phyloP scores from a whole-genome alignment of 164 flowering plant genomes.

The Chimonanthus salicifolius region DNA sequence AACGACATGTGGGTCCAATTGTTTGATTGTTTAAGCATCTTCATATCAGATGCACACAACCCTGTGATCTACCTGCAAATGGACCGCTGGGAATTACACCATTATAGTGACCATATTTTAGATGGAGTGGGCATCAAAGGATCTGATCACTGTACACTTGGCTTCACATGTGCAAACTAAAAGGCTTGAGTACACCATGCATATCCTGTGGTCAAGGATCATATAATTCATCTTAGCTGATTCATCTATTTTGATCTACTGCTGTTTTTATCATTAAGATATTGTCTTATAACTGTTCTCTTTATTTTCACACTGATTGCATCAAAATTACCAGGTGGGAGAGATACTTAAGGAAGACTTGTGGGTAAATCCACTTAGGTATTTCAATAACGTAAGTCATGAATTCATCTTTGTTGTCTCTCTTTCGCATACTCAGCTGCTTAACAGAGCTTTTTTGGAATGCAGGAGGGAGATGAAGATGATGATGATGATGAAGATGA shows the following conservation, averaged over 20 bases:
- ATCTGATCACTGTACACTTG: too few relatives aligned
- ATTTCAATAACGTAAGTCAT: constrained; percentile 65
- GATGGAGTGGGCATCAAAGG: too few relatives aligned
- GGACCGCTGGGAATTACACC: neutral
- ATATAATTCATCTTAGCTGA: too few relatives aligned
- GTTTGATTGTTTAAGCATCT: neutral
- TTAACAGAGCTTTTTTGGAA: neutral
- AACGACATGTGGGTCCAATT: neutral
- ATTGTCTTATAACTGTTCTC: neutral
- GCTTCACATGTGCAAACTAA: neutral
- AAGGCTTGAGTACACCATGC: neutral
- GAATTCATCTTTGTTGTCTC: neutral
- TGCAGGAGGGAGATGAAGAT: constrained; percentile 71
- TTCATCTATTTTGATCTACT: neutral
- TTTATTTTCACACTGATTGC: neutral
- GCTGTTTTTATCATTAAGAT: too few relatives aligned
- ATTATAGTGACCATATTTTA: neutral
- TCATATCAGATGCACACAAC: too few relatives aligned
- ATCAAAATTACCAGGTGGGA: constrained; percentile 46
- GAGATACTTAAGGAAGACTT: constrained; percentile 81
- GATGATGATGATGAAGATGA: constrained; percentile 43
- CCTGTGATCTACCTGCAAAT: neutral
- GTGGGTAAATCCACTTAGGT: constrained; percentile 85
- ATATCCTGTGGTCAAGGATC: neutral
- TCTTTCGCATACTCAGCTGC: neutral